Evolutionary conservation across 1,284 basidiomycete species (phyloP).

Genomic region (Coriolopsis trogii): DNA sequence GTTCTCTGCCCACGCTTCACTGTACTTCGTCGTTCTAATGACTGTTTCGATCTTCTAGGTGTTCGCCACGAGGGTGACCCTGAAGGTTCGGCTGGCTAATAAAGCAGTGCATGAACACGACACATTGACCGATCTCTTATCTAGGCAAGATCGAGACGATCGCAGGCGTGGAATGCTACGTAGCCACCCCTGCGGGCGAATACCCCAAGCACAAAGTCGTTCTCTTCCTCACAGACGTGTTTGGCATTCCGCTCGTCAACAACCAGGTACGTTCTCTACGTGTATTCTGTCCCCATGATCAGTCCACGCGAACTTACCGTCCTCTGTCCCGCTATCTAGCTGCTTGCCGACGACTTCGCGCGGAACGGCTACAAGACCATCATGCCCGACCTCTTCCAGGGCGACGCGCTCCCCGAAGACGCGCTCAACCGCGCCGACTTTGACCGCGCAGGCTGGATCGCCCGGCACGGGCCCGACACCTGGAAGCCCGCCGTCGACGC

Average conservation of each 20-base stretch:
- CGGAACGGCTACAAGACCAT: slow-evolving; percentile 70
- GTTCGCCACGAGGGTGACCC: background rate
- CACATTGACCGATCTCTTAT: background rate
- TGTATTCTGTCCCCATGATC: background rate
- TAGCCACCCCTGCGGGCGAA: slow-evolving; percentile 49
- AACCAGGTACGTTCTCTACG: slow-evolving; percentile 41
- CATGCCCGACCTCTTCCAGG: slow-evolving; percentile 61
- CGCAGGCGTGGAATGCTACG: slow-evolving; percentile 52
- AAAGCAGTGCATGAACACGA: background rate
- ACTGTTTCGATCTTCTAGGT: background rate
- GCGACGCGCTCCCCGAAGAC: slow-evolving; percentile 52
- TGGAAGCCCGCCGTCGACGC: slow-evolving; percentile 60
- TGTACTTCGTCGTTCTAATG: background rate
- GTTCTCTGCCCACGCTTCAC: background rate
- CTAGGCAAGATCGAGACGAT: slow-evolving; percentile 48
- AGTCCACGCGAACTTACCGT: background rate
- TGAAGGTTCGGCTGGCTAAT: background rate
- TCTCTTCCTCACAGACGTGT: slow-evolving; percentile 63
- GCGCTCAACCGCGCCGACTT: slow-evolving; percentile 38
- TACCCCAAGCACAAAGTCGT: slow-evolving; percentile 62
- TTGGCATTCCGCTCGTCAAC: slow-evolving; percentile 64
- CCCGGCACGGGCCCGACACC: slow-evolving; percentile 44
- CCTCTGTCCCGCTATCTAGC: slow-evolving; percentile 36
- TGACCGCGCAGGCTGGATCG: slow-evolving; percentile 52
- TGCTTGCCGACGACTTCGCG: slow-evolving; percentile 75